Conservation (phyloP, 2,329 filamentous ascomycete species). For the Colletotrichum costaricense region DNA sequence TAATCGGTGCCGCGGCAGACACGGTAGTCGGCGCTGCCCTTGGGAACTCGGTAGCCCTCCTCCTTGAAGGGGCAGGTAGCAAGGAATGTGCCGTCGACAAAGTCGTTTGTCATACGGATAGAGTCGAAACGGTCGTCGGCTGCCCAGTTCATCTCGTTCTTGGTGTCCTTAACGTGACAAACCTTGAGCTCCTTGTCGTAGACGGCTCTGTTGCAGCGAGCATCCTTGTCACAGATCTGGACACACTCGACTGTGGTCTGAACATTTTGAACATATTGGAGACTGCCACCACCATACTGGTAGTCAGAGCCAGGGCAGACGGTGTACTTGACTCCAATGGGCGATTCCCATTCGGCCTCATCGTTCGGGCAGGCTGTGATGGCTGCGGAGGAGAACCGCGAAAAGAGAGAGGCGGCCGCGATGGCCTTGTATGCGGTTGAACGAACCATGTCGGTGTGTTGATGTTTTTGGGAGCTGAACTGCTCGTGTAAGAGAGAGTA, state of each 20-base stretch:
- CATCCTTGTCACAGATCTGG: constrained; percentile 30
- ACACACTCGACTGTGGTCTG: constrained; percentile 23
- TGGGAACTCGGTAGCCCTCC: constrained; percentile 15
- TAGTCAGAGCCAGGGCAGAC: constrained; percentile 35
- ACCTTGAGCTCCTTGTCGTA: constrained; percentile 29
- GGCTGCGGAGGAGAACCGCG: constrained; percentile 25
- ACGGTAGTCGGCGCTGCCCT: constrained; percentile 17
- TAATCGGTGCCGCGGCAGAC: constrained; percentile 35
- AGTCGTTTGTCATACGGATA: constrained; percentile 28
- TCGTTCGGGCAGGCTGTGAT: constrained; percentile 31
- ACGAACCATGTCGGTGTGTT: constrained; percentile 7
- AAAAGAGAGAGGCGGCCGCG: constrained; percentile 27
- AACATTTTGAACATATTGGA: constrained; percentile 21
- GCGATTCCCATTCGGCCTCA: constrained; percentile 23
- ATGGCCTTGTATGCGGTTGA: constrained; percentile 20
- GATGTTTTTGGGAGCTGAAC: neutral
- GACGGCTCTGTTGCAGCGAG: constrained; percentile 31
- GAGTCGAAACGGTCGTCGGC: constrained; percentile 32
- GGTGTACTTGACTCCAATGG: constrained; percentile 32
- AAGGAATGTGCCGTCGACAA: constrained; percentile 30
- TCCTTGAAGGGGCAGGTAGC: constrained; percentile 31
- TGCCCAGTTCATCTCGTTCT: constrained; percentile 28
- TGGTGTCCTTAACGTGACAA: constrained; percentile 34
- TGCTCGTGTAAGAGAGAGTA: neutral
- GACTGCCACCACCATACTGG: constrained; percentile 23